A percentile compares a stretch with the other conserved stretches of the same genome.
These are phyloP conservation scores for Discostella stelligera DNA, from an alignment of 352 stramenopile genomes.

Conservation along the genomic window DNA sequence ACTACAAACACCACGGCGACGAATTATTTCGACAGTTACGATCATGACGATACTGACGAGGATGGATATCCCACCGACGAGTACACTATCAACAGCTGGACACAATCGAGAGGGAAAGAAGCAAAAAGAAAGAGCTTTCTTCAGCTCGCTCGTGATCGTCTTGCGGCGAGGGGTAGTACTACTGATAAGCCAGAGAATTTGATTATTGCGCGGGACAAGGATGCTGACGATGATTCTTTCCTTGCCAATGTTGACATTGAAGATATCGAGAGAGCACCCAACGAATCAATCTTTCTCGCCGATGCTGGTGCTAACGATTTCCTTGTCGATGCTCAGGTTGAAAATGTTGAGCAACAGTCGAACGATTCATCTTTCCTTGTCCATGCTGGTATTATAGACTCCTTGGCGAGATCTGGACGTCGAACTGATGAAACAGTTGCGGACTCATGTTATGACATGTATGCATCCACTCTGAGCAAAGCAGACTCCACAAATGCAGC, in stretches of 20 bases:
- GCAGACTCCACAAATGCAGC: constrained; percentile 26
- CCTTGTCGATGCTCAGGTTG: constrained; percentile 15
- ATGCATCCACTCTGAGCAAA: constrained; percentile 41
- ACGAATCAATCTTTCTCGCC: constrained; percentile 8
- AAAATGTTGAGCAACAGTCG: constrained; percentile 4
- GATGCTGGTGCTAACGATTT: constrained; percentile 17
- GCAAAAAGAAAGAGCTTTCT: constrained; percentile 13
- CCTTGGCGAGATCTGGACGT: not conserved
- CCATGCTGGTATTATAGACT: constrained; percentile 18
- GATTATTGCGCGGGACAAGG: not conserved
- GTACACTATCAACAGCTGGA: constrained; percentile 9
- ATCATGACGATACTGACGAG: constrained; percentile 9
- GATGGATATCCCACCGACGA: constrained; percentile 35
- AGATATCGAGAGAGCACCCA: constrained; percentile 8
- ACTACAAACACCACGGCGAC: not conserved
- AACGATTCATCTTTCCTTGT: constrained; percentile 30
- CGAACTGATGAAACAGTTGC: not conserved
- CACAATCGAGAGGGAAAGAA: constrained; percentile 11
- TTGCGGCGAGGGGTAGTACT: constrained; percentile 12
- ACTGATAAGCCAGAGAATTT: constrained; percentile 1
- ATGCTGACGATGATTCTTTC: constrained; percentile 24
- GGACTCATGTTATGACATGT: constrained; percentile 27
- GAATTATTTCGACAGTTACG: constrained; percentile 3
- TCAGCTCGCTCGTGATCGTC: constrained; percentile 27
- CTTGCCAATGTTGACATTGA: constrained; percentile 25